phyloP scores from a whole-genome alignment of 2,329 filamentous ascomycete species.

The Periglandula ipomoeae region DNA sequence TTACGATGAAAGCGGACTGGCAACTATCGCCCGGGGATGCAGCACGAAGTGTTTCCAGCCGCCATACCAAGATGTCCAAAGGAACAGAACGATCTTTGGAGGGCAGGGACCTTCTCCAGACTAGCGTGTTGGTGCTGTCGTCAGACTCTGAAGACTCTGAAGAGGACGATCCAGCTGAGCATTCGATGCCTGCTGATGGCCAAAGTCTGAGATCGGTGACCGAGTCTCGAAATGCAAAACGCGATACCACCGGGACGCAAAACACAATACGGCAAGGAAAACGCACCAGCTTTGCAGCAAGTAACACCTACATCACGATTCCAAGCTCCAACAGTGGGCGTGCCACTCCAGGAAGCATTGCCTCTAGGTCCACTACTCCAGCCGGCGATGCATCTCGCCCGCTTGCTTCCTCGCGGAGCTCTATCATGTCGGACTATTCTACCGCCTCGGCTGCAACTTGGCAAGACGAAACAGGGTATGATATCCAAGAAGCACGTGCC shows the following conservation, averaged over 20 bases:
- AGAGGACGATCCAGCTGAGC: constrained; percentile 8
- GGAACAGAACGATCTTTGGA: constrained; percentile 36
- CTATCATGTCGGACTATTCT: constrained; percentile 31
- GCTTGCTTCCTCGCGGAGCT: constrained; percentile 16
- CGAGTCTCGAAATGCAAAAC: neutral
- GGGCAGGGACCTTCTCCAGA: constrained; percentile 43
- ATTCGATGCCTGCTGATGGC: neutral
- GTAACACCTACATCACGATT: constrained; percentile 34
- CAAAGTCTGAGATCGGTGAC: neutral
- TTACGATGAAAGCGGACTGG: constrained; percentile 13
- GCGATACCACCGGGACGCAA: constrained; percentile 3
- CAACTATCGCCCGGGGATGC: constrained; percentile 29
- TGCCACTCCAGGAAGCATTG: constrained; percentile 8
- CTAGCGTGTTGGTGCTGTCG: constrained; percentile 47
- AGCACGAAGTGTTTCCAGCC: constrained; percentile 44
- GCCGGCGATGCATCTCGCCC: constrained; percentile 17
- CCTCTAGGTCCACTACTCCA: constrained; percentile 16
- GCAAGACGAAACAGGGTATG: constrained; percentile 21
- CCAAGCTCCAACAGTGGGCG: constrained; percentile 16
- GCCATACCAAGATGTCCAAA: constrained; percentile 43
- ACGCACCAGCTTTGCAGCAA: constrained; percentile 29
- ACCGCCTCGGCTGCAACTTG: constrained; percentile 23
- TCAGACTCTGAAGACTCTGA: constrained; percentile 46
- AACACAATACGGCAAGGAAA: constrained; percentile 25
- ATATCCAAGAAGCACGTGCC: constrained; percentile 30